phyloP scores from a whole-genome alignment of 331 rosid genomes.

The Pyracantha coccinea region DNA sequence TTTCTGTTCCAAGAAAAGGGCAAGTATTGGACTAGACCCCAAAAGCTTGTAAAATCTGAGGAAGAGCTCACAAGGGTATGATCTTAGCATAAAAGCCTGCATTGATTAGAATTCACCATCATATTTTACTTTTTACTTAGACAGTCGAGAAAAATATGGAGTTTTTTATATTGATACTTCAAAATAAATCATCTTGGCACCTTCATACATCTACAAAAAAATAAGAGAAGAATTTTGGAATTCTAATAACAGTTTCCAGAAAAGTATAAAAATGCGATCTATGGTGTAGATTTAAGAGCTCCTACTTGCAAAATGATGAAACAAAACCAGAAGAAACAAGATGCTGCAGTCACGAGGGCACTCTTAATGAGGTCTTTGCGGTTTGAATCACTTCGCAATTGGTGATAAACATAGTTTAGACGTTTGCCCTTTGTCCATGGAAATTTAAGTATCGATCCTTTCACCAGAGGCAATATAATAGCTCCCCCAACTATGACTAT shows the following conservation, averaged over 20 bases:
- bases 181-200: no score
- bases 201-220: no score
- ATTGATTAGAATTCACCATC: background rate
- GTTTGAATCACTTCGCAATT: background rate
- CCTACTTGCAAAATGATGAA: conserved; percentile 39
- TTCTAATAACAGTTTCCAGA: no score
- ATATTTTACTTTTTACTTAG: background rate
- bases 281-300: background rate
- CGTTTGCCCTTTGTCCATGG: conserved; percentile 10
- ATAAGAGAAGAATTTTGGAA: no score
- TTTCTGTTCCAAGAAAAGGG: conserved; percentile 6
- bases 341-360: conserved; percentile 10
- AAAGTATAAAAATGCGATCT: background rate
- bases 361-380: conserved; percentile 7
- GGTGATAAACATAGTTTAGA: background rate
- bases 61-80: conserved; percentile 20
- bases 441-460: conserved; percentile 22
- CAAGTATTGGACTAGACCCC: background rate
- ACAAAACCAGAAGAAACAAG: conserved; percentile 26
- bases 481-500: conserved; percentile 30
- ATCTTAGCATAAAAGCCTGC: conserved; percentile 10
- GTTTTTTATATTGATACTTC: no score
- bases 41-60: conserved; percentile 9
- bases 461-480: conserved; percentile 17
- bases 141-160: background rate